Conservation (phyloP, 1,284 basidiomycete species). For the Moniliophthora roreri region DNA sequence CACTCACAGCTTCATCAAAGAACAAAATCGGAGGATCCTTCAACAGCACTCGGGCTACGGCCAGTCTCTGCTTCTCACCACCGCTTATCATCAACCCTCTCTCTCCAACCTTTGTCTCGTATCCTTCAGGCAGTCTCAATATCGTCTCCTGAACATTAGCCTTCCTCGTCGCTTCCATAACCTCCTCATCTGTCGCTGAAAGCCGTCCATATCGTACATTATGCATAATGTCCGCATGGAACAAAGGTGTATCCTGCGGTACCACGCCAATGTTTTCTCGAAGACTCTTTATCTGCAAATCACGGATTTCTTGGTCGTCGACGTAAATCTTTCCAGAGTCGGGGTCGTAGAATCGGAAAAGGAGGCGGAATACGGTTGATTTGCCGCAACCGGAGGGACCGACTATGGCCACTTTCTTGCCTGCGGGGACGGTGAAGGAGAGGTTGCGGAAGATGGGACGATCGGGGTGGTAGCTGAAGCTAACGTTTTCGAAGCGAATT, state of each 20-base stretch:
- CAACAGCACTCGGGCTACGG: constrained; percentile 88
- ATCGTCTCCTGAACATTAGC: constrained; percentile 90
- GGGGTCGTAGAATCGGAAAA: constrained; percentile 95
- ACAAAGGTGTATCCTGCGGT: constrained; percentile 96
- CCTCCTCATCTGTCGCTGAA: constrained; percentile 87
- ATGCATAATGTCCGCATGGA: constrained; percentile 94
- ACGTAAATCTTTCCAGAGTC: constrained; percentile 78
- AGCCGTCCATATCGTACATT: constrained; percentile 95
- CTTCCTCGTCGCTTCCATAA: constrained; percentile 77
- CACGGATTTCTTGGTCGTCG: constrained; percentile 85
- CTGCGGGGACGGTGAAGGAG: constrained; percentile 92
- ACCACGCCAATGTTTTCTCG: constrained; percentile 87
- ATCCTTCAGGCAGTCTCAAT: constrained; percentile 80
- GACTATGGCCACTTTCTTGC: constrained; percentile 95
- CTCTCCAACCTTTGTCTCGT: constrained; percentile 92
- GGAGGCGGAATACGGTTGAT: constrained; percentile 91
- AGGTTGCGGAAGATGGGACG: constrained; percentile 90
- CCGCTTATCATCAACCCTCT: constrained; percentile 97
- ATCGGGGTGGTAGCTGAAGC: constrained; percentile 87
- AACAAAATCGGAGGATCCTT: constrained; percentile 96
- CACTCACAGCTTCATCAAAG: constrained; percentile 93
- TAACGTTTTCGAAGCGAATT: constrained; percentile 92
- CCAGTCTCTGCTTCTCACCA: constrained; percentile 96
- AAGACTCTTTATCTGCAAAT: constrained; percentile 74
- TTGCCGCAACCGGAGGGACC: constrained; percentile 98